A percentile compares a stretch with the other conserved stretches of the same genome.
Evolutionary conservation across 2,329 filamentous ascomycete genomes (phyloP).

Genomic region (Diplodia seriata): DNA sequence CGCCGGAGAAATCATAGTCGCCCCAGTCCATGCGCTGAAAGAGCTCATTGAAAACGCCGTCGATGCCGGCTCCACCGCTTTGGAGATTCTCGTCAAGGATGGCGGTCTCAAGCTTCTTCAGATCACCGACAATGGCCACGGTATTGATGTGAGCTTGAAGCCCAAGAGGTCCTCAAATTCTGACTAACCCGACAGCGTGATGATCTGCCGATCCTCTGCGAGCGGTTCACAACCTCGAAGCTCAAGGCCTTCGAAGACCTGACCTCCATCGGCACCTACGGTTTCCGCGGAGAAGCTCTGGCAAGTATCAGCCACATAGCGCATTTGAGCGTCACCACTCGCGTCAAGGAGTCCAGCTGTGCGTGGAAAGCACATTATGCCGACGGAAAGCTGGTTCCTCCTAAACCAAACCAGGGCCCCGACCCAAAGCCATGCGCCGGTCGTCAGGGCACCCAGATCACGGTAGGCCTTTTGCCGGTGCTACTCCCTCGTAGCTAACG

Average conservation of each 20-base stretch:
- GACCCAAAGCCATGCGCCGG: constrained; percentile 90
- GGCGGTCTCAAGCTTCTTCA: constrained; percentile 94
- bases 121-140: constrained; percentile 96
- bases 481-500: constrained; percentile 33
- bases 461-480: constrained; percentile 56
- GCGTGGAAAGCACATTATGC: constrained; percentile 92
- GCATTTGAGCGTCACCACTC: constrained; percentile 92
- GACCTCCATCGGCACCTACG: constrained; percentile 88
- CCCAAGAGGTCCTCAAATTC: background rate
- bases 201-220: constrained; percentile 88
- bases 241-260: constrained; percentile 93
- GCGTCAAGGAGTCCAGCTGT: constrained; percentile 83
- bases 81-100: constrained; percentile 93
- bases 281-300: constrained; percentile 94
- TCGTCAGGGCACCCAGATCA: constrained; percentile 89
- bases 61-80: constrained; percentile 89
- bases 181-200: constrained; percentile 68
- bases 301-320: constrained; percentile 99
- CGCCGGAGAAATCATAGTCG: constrained; percentile 96
- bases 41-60: constrained; percentile 97
- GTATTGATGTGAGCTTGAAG: constrained; percentile 74
- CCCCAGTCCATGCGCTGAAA: constrained; percentile 93
- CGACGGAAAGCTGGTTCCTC: constrained; percentile 78
- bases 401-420: constrained; percentile 84
- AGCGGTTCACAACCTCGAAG: constrained; percentile 97